These are phyloP conservation scores for Podospora sp. DNA, from an alignment of 495 filamentous ascomycete genomes.

Conservation along the genomic window DNA sequence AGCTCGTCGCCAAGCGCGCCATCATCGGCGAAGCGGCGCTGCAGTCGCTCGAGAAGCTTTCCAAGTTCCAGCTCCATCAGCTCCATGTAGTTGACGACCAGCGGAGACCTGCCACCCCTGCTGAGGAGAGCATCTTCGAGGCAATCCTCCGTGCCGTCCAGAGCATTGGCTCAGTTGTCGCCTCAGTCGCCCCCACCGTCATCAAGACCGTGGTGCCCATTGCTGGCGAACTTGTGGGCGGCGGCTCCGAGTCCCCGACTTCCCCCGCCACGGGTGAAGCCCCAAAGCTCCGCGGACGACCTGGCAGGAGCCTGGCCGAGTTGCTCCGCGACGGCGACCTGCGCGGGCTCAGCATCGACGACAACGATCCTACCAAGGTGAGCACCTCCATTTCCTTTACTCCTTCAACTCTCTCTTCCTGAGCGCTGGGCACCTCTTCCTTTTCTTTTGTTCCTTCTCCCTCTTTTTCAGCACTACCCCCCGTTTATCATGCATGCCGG, in stretches of 20 bases:
- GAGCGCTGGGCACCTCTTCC: too few relatives aligned
- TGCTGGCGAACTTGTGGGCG: slow-evolving; percentile 1
- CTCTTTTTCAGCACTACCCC: too few relatives aligned
- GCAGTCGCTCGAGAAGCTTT: slow-evolving; percentile 36
- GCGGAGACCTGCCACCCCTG: slow-evolving; percentile 10
- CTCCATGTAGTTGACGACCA: slow-evolving; percentile 21
- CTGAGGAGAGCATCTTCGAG: slow-evolving; percentile 35
- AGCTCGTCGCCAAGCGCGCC: slow-evolving; percentile 35
- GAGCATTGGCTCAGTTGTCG: slow-evolving; percentile 25
- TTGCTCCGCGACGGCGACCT: not conserved
- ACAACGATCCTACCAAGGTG: slow-evolving; percentile 5
- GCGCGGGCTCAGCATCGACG: not conserved
- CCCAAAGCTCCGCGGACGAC: not conserved
- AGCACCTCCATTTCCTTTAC: not conserved
- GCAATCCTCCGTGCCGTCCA: slow-evolving; percentile 23
- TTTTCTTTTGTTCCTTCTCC: too few relatives aligned
- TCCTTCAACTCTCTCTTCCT: slow-evolving; percentile 5
- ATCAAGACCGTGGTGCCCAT: slow-evolving; percentile 16
- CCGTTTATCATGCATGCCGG: too few relatives aligned
- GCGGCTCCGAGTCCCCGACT: not conserved
- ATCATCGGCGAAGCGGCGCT: slow-evolving; percentile 44
- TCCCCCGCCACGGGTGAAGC: not conserved
- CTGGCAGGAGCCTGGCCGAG: not conserved
- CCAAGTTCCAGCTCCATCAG: slow-evolving; percentile 18
- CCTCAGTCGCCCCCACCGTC: slow-evolving; percentile 13